Evolutionary conservation across 2,329 filamentous ascomycete species (phyloP), one percentile per base, ranked within the genome.

Genomic region (Colletotrichum horii): DNA sequence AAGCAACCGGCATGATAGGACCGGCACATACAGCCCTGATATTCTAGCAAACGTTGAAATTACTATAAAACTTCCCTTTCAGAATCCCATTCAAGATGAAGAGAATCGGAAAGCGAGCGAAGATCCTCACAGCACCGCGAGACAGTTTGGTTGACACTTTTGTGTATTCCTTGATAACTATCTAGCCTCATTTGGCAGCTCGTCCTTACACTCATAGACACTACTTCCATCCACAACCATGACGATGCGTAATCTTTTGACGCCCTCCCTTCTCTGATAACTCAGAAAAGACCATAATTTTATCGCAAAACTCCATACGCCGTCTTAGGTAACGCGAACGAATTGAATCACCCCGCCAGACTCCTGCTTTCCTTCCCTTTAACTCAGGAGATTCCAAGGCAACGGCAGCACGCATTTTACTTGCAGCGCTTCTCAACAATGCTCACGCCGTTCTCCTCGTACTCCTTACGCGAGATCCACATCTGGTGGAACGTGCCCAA

Each of bases 401-500:
- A 32, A 9, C 15, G 32, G 22, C 34, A 19, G 16, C n/a, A 28
- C 61, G 30, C 9, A 26, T 56, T 56, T 61, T 87, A 98, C 88
- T 98, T 98, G 90, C 96, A 98, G 81, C 96, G 90, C 91, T 98
- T 98, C 89, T 98, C 96, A 60, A 98, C 95, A 80, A 98, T 96
- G 78, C 92, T 92, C 8, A 93, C 88, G 3, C 97, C 97, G 84
- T 98, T 96, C 88, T 99, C 97, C 78, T 98, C 96, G 81, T 98
- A 98, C 88, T 99, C 97, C 89, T 98, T 98, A 85, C 93, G 95
- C 28, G 94, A 96, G 80, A 99, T 97, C 97, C 97, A 99, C 94
- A 99, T 96, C 88, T 99, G 97, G 87, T 99, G 97, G 87, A 99
- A 99, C 16, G 96, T 98, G 12, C 97, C 97, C 86, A 99, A 85